Evolutionary conservation across 441 rosid genomes (phyloP).

Genomic region (Melianthus villosus): DNA sequence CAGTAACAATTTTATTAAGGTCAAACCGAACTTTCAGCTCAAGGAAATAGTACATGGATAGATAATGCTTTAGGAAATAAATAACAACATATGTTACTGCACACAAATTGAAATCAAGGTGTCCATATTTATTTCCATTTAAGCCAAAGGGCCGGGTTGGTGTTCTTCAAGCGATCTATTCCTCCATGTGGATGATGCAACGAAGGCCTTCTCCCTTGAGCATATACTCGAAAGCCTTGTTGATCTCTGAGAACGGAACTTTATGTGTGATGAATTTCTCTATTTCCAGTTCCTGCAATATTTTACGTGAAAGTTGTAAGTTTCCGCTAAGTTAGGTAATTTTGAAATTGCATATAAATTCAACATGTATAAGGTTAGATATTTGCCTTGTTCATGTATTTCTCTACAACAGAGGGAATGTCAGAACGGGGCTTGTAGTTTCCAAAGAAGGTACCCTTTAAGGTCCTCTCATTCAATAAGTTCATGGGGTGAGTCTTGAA

Average conservation of each 20-base stretch:
- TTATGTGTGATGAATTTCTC: constrained; percentile 25
- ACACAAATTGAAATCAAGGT: too few relatives aligned
- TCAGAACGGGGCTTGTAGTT: constrained; percentile 73
- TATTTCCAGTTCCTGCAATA: constrained; percentile 19
- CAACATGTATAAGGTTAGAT: neutral
- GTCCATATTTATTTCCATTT: too few relatives aligned
- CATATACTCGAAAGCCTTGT: constrained; percentile 27
- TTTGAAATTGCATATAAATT: neutral
- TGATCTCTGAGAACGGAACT: constrained; percentile 23
- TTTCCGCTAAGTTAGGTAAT: neutral
- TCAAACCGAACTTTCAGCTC: too few relatives aligned
- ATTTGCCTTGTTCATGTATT: constrained; percentile 60
- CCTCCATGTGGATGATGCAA: constrained; percentile 18
- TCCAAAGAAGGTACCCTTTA: constrained; percentile 80
- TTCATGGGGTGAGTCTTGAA: constrained; percentile 69
- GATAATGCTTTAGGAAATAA: too few relatives aligned
- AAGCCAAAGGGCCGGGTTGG: too few relatives aligned
- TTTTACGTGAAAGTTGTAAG: neutral
- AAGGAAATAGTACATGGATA: too few relatives aligned
- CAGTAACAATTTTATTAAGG: too few relatives aligned
- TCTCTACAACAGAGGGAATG: constrained; percentile 63
- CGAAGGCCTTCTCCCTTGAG: constrained; percentile 20
- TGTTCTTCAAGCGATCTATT: too few relatives aligned
- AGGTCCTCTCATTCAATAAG: constrained; percentile 58
- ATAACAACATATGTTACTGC: too few relatives aligned